phyloP scores from a whole-genome alignment of 495 filamentous ascomycete genomes.

The Trichoderma virens region DNA sequence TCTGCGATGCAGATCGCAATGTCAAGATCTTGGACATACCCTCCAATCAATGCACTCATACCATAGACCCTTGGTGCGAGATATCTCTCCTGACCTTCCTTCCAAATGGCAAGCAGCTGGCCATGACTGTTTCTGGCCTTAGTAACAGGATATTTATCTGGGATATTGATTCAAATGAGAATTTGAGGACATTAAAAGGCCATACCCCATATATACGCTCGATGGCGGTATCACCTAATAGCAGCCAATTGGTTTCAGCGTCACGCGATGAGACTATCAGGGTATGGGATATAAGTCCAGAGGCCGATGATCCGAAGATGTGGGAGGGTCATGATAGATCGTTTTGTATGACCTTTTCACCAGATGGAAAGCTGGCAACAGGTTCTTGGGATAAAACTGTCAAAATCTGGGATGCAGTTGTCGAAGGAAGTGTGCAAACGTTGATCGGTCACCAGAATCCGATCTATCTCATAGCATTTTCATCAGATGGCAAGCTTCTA shows the following conservation, averaged over 20 bases:
- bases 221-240: neutral
- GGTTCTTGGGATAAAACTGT: constrained; percentile 3
- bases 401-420: constrained; percentile 8
- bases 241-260: neutral
- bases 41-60: neutral
- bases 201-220: constrained; percentile 5
- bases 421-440: neutral
- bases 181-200: constrained; percentile 20
- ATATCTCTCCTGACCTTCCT: constrained; percentile 11
- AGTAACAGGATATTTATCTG: constrained; percentile 15
- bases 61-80: neutral
- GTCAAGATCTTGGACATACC: constrained; percentile 30
- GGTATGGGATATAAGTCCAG: constrained; percentile 21
- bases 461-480: neutral
- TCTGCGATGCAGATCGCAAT: constrained; percentile 23
- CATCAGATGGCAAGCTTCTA: neutral
- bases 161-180: constrained; percentile 24
- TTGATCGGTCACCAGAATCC: neutral
- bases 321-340: neutral
- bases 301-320: constrained; percentile 16
- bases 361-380: constrained; percentile 14
- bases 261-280: constrained; percentile 14
- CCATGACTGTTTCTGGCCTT: constrained; percentile 6
- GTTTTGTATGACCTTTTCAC: constrained; percentile 16
- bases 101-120: constrained; percentile 15